These are phyloP conservation scores for Carex kokanica DNA, from an alignment of 176 grass and related monocot genomes.

Conservation along the genomic window DNA sequence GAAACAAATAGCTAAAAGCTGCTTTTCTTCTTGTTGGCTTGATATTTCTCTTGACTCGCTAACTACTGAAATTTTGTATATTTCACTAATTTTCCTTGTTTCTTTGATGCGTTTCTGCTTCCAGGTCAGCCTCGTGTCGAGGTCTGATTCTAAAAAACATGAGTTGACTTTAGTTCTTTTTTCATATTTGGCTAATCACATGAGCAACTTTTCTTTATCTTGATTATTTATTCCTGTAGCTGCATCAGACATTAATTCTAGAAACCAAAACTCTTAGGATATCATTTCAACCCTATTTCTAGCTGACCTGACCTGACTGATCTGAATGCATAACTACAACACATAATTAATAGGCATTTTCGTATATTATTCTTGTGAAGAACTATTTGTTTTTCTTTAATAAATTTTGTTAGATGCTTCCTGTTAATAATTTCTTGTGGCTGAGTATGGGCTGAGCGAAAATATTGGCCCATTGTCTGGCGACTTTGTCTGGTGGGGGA, in stretches of 20 bases:
- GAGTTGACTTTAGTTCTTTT: conserved; percentile 6
- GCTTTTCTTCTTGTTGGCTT: conserved; percentile 3
- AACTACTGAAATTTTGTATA: not conserved
- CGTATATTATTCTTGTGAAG: not conserved
- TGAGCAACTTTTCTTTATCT: conserved; percentile 15
- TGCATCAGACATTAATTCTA: not conserved
- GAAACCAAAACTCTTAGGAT: not conserved
- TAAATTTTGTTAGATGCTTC: not conserved
- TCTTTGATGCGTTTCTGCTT: conserved; percentile 32
- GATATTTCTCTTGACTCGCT: not conserved
- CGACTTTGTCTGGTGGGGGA: conserved; percentile 81
- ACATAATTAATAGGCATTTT: not conserved
- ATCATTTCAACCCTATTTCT: not conserved
- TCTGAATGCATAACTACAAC: not conserved
- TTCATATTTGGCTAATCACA: conserved; percentile 8
- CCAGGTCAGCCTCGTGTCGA: conserved; percentile 87
- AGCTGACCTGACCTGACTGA: not conserved
- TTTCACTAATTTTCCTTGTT: not conserved
- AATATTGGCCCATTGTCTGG: conserved; percentile 78
- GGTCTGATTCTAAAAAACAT: conserved; percentile 42
- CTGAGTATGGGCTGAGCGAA: conserved; percentile 93
- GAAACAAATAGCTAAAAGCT: too few relatives aligned
- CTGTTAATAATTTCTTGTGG: conserved; percentile 35
- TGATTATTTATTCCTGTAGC: not conserved
- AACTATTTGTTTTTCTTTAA: not conserved